phyloP scores from a whole-genome alignment of 805 yeast genomes.

The Starmerella scarabaei region DNA sequence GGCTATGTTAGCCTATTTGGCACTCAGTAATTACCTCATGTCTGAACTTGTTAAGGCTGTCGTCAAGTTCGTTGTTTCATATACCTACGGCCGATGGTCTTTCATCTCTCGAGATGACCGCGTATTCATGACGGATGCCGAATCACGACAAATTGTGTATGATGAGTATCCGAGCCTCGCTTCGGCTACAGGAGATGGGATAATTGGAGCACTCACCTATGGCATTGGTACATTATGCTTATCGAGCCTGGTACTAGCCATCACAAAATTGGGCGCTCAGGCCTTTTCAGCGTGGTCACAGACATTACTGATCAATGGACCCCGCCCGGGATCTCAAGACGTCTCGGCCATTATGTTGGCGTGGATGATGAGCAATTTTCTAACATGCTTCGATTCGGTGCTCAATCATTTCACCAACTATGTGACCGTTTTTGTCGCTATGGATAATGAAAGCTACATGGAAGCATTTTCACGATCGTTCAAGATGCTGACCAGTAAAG shows the following conservation, averaged over 20 bases:
- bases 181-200: conserved; percentile 19
- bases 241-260: conserved; percentile 61
- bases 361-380: conserved; percentile 26
- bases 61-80: conserved; percentile 69
- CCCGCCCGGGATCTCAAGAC: conserved; percentile 7
- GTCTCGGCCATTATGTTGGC: conserved; percentile 16
- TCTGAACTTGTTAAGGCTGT: conserved; percentile 72
- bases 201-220: conserved; percentile 66
- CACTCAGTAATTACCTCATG: conserved; percentile 73
- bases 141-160: conserved; percentile 34
- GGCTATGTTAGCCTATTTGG: conserved; percentile 57
- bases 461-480: conserved; percentile 72
- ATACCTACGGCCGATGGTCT: conserved; percentile 86
- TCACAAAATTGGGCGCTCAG: conserved; percentile 43
- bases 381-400: conserved; percentile 60
- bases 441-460: conserved; percentile 70
- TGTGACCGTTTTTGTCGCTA: conserved; percentile 75
- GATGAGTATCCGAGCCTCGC: conserved; percentile 9
- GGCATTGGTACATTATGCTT: conserved; percentile 85
- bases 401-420: conserved; percentile 80
- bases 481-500: conserved; percentile 62
- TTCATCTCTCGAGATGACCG: conserved; percentile 44
- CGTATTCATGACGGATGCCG: background rate
- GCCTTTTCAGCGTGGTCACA: conserved; percentile 14
- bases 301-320: conserved; percentile 9